phyloP scores from a whole-genome alignment of 169 alveolate genomes.

The Eimeria brunetti region DNA sequence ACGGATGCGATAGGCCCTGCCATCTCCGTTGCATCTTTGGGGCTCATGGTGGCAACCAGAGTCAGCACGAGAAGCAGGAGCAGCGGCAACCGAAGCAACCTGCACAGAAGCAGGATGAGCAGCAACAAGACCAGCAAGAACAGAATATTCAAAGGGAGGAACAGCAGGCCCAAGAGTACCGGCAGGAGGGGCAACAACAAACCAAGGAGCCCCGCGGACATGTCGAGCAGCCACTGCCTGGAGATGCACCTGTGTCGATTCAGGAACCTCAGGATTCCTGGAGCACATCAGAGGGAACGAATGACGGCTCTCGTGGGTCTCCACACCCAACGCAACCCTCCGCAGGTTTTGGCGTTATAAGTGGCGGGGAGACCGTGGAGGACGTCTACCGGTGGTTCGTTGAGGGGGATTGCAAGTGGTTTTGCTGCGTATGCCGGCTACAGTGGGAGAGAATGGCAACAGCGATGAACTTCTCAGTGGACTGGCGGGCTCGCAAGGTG shows the following conservation, averaged over 20 bases:
- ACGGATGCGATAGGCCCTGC: slow-evolving; percentile 88
- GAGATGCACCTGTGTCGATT: neutral
- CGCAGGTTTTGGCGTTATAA: slow-evolving; percentile 8
- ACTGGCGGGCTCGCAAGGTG: slow-evolving; percentile 59
- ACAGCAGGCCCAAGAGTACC: neutral
- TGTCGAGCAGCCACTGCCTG: neutral
- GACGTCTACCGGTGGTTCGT: slow-evolving; percentile 67
- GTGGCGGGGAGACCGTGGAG: slow-evolving; percentile 50
- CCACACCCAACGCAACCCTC: neutral
- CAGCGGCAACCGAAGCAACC: neutral
- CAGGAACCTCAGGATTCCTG: neutral
- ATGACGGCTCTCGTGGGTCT: neutral
- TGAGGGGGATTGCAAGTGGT: slow-evolving; percentile 70
- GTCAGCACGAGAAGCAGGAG: slow-evolving; percentile 20
- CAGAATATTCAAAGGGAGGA: neutral
- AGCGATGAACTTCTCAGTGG: slow-evolving; percentile 65
- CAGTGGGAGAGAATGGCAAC: slow-evolving; percentile 74
- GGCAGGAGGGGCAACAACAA: slow-evolving; percentile 47
- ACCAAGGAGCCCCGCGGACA: neutral
- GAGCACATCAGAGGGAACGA: neutral
- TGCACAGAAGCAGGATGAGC: neutral
- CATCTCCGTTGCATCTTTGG: slow-evolving; percentile 83
- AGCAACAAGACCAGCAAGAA: neutral
- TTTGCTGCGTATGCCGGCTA: slow-evolving; percentile 56
- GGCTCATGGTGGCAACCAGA: slow-evolving; percentile 17